Evolutionary conservation across 495 filamentous ascomycete species (phyloP).

Genomic region (Neurospora sp.): DNA sequence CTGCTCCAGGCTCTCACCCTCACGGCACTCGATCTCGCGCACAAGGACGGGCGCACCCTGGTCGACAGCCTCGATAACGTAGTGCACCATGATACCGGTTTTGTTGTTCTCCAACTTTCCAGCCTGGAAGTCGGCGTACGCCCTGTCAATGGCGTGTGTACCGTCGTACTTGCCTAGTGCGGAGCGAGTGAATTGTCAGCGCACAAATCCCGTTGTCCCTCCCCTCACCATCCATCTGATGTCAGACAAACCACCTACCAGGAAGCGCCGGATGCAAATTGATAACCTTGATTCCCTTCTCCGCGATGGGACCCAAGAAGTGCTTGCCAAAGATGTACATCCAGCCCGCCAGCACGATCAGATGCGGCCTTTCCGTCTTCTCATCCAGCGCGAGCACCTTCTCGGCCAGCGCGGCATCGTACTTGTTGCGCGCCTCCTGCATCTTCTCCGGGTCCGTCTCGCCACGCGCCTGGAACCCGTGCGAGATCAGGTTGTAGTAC

Average conservation of each 20-base stretch:
- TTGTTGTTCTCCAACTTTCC: slow-evolving; percentile 55
- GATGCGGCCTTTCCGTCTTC: slow-evolving; percentile 40
- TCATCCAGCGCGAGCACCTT: slow-evolving; percentile 49
- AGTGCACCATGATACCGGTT: slow-evolving; percentile 91
- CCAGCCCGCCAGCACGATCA: slow-evolving; percentile 61
- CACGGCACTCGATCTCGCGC: slow-evolving; percentile 56
- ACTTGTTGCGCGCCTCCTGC: slow-evolving; percentile 52
- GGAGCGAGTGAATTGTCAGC: background rate
- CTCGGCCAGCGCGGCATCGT: slow-evolving; percentile 71
- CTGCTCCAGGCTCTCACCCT: slow-evolving; percentile 54
- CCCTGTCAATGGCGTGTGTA: slow-evolving; percentile 65
- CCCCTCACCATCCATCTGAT: background rate
- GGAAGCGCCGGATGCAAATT: slow-evolving; percentile 81
- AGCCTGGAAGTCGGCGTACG: slow-evolving; percentile 61
- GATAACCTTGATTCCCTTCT: slow-evolving; percentile 55
- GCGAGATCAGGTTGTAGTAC: slow-evolving; percentile 76
- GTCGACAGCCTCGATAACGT: slow-evolving; percentile 79
- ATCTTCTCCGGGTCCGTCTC: slow-evolving; percentile 42
- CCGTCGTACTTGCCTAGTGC: slow-evolving; percentile 59
- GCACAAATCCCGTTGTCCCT: background rate
- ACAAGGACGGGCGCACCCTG: slow-evolving; percentile 66
- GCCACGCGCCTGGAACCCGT: slow-evolving; percentile 44
- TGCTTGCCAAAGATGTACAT: slow-evolving; percentile 48
- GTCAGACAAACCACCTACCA: slow-evolving; percentile 8
- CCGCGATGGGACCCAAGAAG: slow-evolving; percentile 54